Percentiles rank a stretch among this genome's conserved stretches.
Evolutionary conservation across 495 filamentous ascomycete genomes (phyloP).

Genomic region (Penicillium riverlandense): DNA sequence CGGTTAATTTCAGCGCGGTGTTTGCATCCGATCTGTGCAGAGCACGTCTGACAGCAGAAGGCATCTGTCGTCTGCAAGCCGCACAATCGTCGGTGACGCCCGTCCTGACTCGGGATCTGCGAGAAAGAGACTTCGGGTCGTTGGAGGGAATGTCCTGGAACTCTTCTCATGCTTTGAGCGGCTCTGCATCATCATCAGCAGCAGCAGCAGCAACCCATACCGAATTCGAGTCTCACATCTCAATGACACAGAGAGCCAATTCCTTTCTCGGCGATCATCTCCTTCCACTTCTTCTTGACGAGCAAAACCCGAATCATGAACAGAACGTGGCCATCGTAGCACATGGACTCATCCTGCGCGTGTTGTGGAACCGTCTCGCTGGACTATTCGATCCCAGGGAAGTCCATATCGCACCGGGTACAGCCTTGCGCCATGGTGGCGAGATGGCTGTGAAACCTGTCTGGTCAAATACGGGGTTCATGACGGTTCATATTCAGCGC

Average conservation of each 20-base stretch:
- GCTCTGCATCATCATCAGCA: neutral
- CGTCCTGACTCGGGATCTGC: constrained; percentile 9
- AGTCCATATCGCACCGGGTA: constrained; percentile 12
- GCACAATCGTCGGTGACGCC: constrained; percentile 1
- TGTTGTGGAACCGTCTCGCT: constrained; percentile 58
- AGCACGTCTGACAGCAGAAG: constrained; percentile 53
- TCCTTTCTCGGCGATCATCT: constrained; percentile 57
- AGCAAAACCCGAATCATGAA: constrained; percentile 5
- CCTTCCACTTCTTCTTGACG: constrained; percentile 42
- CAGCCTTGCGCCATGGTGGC: constrained; percentile 2
- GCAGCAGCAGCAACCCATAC: neutral
- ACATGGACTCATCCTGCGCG: constrained; percentile 71
- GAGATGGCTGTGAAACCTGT: constrained; percentile 21
- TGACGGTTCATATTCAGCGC: constrained; percentile 40
- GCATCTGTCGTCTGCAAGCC: constrained; percentile 11
- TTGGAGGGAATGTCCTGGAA: constrained; percentile 11
- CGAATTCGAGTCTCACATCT: constrained; percentile 38
- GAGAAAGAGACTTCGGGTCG: constrained; percentile 24
- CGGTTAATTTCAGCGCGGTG: constrained; percentile 48
- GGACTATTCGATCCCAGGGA: constrained; percentile 39
- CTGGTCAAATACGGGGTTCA: constrained; percentile 64
- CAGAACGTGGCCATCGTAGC: constrained; percentile 60
- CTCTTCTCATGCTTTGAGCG: neutral
- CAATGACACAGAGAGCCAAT: constrained; percentile 56
- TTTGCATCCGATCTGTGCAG: constrained; percentile 77